A percentile compares a stretch with the other conserved stretches of the same genome.
These are phyloP conservation scores for Aspergillus versicolor DNA, from an alignment of 2,329 filamentous ascomycete genomes.

Conservation along the genomic window DNA sequence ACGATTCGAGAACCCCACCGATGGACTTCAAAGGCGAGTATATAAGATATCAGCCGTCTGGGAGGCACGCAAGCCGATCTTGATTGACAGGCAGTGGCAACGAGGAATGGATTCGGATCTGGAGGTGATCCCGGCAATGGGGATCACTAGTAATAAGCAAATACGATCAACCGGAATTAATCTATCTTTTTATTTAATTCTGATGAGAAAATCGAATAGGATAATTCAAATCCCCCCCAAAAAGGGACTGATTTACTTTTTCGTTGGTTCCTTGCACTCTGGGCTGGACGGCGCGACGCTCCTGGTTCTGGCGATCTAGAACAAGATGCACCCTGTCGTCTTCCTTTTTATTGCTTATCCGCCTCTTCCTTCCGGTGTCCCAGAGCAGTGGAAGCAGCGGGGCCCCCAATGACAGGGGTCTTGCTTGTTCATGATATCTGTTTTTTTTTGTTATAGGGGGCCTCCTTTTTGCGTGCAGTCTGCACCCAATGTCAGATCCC, in stretches of 20 bases:
- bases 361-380: constrained; percentile 19
- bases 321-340: constrained; percentile 16
- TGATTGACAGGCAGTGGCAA: constrained; percentile 10
- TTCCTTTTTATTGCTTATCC: constrained; percentile 8
- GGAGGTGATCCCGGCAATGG: constrained; percentile 14
- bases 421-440: constrained; percentile 13
- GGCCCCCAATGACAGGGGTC: constrained; percentile 20
- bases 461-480: constrained; percentile 5
- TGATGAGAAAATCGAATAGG: constrained; percentile 5
- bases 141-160: constrained; percentile 17
- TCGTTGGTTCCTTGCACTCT: constrained; percentile 7
- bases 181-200: constrained; percentile 5
- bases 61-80: background rate
- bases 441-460: constrained; percentile 7
- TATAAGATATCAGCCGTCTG: constrained; percentile 5
- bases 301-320: constrained; percentile 28
- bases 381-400: constrained; percentile 29
- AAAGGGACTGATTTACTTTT: constrained; percentile 12
- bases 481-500: constrained; percentile 1
- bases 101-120: constrained; percentile 14
- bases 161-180: constrained; percentile 12
- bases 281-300: background rate
- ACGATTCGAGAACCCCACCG: constrained; percentile 3
- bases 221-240: constrained; percentile 1
- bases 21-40: constrained; percentile 9